Conservation (phyloP, 2,329 filamentous ascomycete species). For the Curvularia spicifera region DNA sequence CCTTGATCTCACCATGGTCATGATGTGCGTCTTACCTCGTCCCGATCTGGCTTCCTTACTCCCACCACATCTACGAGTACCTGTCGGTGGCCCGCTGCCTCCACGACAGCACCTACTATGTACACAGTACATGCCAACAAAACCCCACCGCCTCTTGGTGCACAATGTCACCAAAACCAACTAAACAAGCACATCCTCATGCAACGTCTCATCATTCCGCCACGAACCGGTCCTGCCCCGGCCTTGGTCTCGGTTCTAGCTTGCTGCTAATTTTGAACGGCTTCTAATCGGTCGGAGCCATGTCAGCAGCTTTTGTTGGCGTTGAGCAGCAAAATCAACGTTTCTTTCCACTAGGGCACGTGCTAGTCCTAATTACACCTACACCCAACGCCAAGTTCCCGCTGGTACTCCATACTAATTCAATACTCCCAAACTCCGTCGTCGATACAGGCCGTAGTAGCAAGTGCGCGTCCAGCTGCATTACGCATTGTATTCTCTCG, state of each 20-base stretch:
- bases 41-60: background rate
- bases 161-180: background rate
- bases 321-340: background rate
- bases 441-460: background rate
- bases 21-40: background rate
- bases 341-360: background rate
- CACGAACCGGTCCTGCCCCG: slow-evolving; percentile 4
- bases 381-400: background rate
- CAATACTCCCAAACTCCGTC: background rate
- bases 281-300: background rate
- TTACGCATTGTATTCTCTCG: background rate
- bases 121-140: background rate
- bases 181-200: background rate
- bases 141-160: background rate
- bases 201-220: slow-evolving; percentile 1
- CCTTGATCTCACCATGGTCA: background rate
- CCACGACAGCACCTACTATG: background rate
- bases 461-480: background rate
- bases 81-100: background rate
- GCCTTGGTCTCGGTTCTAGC: background rate
- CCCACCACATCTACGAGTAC: background rate
- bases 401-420: background rate
- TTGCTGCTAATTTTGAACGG: slow-evolving; percentile 3
- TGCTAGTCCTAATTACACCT: background rate
- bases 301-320: background rate